Evolutionary conservation across 306 rosid genomes (phyloP), one percentile per base, ranked within the genome.

Genomic region (Betula pendula): DNA sequence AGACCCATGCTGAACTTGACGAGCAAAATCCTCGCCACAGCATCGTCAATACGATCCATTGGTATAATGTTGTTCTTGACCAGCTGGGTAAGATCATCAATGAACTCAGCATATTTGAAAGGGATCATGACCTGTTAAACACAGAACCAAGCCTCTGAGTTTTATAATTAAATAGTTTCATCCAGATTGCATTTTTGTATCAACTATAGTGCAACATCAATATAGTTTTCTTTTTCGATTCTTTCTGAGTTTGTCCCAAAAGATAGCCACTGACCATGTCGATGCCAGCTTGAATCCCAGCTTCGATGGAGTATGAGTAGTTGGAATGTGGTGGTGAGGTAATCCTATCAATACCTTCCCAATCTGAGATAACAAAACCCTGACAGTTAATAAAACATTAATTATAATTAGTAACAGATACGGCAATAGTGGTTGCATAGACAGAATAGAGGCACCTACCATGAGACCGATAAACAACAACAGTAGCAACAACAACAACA

Each of bases 351-450:
- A 95, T 69, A 70, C 97, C 99, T 81, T 88, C 91, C 99, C 99
- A 95, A 81, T 95, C 99, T 56, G 99, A 92, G 81, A 95, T 95
- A 81, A 95, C 97, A 88, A 95, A 95, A 71, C 99, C 99, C 99
- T 95, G 91, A 80, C 52, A 81, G 78, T 81, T 72, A 85, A 79
- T 51, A 70, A 71, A 77, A 77, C 66, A 72, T 17, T 44, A 15
- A 66, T 27, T 29, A 33, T 13, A 16, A 49, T 79, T 60, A 80
- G 80, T 38, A 53, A 62, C 52, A 81, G 71, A 74, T 69, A 68
- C 31, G 5, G 53, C 71, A 52, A 59, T 70, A 47, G 69, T 40
- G 24, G 66, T 38, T 63, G 69, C 53, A 40, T 75, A 40, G 43
- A 71, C 43, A 40, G 60, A 79, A 69, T 8, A 52, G 16, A 33